Percentiles rank a stretch among this genome's conserved stretches.
Evolutionary conservation across 2,329 filamentous ascomycete species (phyloP).

Genomic region (Aspergillus ruber): DNA sequence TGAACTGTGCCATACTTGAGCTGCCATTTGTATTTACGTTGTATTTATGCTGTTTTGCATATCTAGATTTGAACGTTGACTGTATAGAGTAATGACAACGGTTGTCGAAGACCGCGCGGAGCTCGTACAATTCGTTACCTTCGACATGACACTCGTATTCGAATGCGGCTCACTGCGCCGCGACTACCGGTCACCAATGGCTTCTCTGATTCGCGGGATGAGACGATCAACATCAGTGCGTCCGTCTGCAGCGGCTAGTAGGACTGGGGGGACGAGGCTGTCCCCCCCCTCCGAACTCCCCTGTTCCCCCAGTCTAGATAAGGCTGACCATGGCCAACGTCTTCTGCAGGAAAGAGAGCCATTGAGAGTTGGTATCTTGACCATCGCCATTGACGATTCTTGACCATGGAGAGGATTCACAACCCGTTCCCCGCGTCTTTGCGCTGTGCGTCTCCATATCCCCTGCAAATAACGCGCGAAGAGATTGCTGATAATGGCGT

Average conservation of each 20-base stretch:
- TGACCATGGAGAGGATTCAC: neutral
- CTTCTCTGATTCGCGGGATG: too few relatives aligned
- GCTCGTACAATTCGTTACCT: neutral
- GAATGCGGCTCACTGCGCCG: too few relatives aligned
- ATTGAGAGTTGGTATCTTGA: too few relatives aligned
- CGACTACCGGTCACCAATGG: too few relatives aligned
- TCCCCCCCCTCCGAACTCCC: too few relatives aligned
- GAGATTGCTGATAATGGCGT: neutral
- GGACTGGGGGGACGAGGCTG: too few relatives aligned
- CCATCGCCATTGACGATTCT: neutral
- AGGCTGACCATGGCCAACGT: neutral
- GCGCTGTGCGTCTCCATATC: neutral
- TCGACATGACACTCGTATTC: too few relatives aligned
- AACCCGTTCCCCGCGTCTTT: neutral
- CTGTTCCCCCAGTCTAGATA: too few relatives aligned
- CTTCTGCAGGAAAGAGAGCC: too few relatives aligned
- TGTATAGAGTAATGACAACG: neutral
- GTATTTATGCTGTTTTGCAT: neutral
- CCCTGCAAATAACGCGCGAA: too few relatives aligned
- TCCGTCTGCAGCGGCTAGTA: too few relatives aligned
- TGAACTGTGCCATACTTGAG: neutral
- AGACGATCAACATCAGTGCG: too few relatives aligned
- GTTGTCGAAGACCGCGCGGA: neutral
- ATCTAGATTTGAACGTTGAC: neutral
- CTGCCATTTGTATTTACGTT: neutral